Evolutionary conservation across 1,284 basidiomycete species (phyloP).

Genomic region (Trichosporon sp.): DNA sequence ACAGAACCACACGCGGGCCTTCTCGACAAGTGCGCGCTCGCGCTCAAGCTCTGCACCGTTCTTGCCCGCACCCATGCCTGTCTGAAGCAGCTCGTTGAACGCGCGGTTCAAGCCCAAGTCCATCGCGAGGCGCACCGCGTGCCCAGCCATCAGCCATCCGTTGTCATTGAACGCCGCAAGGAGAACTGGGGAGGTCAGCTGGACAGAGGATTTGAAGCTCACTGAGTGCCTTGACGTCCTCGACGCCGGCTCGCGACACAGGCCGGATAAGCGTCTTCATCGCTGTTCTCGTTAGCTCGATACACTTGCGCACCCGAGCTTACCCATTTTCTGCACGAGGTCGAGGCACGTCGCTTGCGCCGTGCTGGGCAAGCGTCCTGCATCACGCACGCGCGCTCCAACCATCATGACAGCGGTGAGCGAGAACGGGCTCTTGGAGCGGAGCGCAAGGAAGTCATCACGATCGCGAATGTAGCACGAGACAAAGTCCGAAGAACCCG

Average conservation of each 20-base stretch:
- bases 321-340: conserved; percentile 65
- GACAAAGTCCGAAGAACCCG: conserved; percentile 73
- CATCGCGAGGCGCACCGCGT: conserved; percentile 83
- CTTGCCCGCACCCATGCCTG: conserved; percentile 62
- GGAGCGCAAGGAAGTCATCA: conserved; percentile 61
- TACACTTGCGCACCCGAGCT: background rate
- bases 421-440: conserved; percentile 19
- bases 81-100: conserved; percentile 67
- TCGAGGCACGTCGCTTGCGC: conserved; percentile 46
- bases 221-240: conserved; percentile 83
- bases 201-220: conserved; percentile 36
- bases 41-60: conserved; percentile 53
- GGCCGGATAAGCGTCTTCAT: conserved; percentile 73
- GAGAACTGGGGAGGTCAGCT: conserved; percentile 56
- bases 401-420: conserved; percentile 75
- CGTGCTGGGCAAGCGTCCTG: conserved; percentile 54
- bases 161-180: conserved; percentile 84
- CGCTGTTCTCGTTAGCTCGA: conserved; percentile 45
- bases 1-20: conserved; percentile 77
- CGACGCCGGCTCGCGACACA: conserved; percentile 58
- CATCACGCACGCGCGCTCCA: conserved; percentile 72
- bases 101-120: conserved; percentile 79
- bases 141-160: conserved; percentile 75
- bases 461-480: conserved; percentile 68
- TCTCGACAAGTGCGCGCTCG: conserved; percentile 67